Base-by-base conservation (phyloP, 2,329 filamentous ascomycete species). In the Colletotrichum spaethianum region DNA sequence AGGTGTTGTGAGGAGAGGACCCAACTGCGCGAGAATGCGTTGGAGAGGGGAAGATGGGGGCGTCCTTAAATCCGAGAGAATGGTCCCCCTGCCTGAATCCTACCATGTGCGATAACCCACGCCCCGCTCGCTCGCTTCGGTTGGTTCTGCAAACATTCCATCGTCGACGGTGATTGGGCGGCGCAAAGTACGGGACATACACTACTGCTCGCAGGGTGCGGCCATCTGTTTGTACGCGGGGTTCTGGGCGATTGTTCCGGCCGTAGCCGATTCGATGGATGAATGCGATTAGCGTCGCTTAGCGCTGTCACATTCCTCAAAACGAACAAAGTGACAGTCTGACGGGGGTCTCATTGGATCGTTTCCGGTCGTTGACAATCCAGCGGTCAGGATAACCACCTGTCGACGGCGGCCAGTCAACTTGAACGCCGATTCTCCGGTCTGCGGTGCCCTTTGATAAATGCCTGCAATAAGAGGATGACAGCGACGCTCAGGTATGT, bases 241-340 rank as follows among this genome's bases (percentile, higher is more conserved):
- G 14, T 28, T 28, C 52, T 55, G 28, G 31, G 18, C 28, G 52
- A n/a, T 14, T 44, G 36, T n/a, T 28, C 56, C 36, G 59, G 28
- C 59, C 59, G 38, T 20, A 36, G 1, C 36, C 55, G 55, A 57
- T 57, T 57, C 36, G 36, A 40, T 23, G 33, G 55, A 57, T 57
- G 33, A 42, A 42, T 23, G 36, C 23, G 23, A 44, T 12, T 20
- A 38, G 56, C 38, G 55, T 26, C 55, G 56, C 56, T 28, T 44
- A 60, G 56, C 53, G 38, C 23, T 16, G 14, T 44, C 23, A 16
- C 6, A 23, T 31, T 31, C 16, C n/a, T 44, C 56, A 16, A 44
- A 60, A 3, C 36, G 26, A 28, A 60, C 28, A 4, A 57, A 11
- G n/a, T 16, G 11, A 11, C 18, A 1, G 3, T 18, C 26, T 16